A percentile compares a stretch with the other conserved stretches of the same genome.
Evolutionary conservation across 106 monocot species (phyloP).

Genomic region (Dendrobium huoshanense): DNA sequence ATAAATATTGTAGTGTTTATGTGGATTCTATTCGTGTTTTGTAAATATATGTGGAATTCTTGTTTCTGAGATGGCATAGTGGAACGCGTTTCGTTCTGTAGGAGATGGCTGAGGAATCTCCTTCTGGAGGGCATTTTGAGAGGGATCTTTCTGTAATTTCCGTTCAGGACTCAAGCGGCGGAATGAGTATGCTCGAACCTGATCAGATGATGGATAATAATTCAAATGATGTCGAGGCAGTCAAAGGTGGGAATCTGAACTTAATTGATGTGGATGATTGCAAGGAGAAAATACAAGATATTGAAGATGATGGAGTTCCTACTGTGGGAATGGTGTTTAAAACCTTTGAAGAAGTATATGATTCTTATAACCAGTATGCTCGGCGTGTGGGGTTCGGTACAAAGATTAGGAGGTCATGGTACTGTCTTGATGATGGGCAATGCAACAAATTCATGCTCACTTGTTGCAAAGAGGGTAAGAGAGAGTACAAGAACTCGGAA

Average conservation of each 20-base stretch:
- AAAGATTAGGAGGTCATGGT: conserved; percentile 48
- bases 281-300: neutral
- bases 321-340: conserved; percentile 34
- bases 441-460: conserved; percentile 43
- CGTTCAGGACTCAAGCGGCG: conserved; percentile 16
- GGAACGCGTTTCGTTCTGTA: no score
- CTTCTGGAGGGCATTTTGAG: no score
- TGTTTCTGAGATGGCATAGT: no score
- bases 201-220: conserved; percentile 6
- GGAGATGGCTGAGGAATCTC: no score
- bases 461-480: conserved; percentile 48
- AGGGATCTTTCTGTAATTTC: neutral
- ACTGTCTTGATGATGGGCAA: conserved; percentile 45
- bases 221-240: neutral
- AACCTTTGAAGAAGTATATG: conserved; percentile 40
- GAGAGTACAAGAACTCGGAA: conserved; percentile 42
- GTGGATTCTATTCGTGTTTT: no score
- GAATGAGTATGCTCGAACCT: neutral
- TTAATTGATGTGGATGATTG: neutral
- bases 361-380: conserved; percentile 45
- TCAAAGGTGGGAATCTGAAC: neutral
- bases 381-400: conserved; percentile 37
- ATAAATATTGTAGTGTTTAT: no score
- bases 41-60: no score
- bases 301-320: conserved; percentile 21